Conservation (phyloP, 2,329 filamentous ascomycete genomes). For the Aspergillus hiratsukae region DNA sequence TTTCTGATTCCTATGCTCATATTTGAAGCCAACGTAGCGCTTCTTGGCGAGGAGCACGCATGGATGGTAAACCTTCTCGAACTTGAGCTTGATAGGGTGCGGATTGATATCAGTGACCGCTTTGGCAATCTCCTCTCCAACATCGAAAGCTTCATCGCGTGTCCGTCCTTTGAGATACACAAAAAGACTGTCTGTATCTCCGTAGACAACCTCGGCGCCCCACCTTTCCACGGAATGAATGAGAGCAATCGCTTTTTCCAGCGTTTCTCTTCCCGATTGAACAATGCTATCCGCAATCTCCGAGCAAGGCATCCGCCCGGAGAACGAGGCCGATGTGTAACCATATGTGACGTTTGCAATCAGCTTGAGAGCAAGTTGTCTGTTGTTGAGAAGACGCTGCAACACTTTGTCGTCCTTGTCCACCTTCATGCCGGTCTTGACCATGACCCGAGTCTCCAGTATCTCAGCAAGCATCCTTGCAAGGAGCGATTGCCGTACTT, state of each 20-base stretch:
- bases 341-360: conserved; percentile 99
- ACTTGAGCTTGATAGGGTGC: conserved; percentile 88
- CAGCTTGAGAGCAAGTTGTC: conserved; percentile 88
- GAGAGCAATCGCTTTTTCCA: conserved; percentile 86
- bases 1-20: conserved; percentile 69
- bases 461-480: conserved; percentile 97
- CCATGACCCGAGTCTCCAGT: conserved; percentile 92
- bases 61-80: conserved; percentile 97
- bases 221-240: conserved; percentile 85
- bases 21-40: conserved; percentile 96
- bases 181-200: conserved; percentile 94
- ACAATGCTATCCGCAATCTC: conserved; percentile 99
- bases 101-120: conserved; percentile 87
- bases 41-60: conserved; percentile 95
- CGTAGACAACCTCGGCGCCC: conserved; percentile 96
- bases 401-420: conserved; percentile 83
- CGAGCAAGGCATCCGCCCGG: conserved; percentile 93
- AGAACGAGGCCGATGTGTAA: conserved; percentile 95
- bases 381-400: conserved; percentile 84
- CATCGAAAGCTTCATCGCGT: conserved; percentile 80
- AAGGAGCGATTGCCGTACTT: conserved; percentile 81
- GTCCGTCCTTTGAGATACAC: conserved; percentile 84
- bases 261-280: conserved; percentile 87
- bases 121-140: conserved; percentile 87
- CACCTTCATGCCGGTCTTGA: conserved; percentile 93